phyloP scores from a whole-genome alignment of 495 filamentous ascomycete species.

The Neurospora sp. region DNA sequence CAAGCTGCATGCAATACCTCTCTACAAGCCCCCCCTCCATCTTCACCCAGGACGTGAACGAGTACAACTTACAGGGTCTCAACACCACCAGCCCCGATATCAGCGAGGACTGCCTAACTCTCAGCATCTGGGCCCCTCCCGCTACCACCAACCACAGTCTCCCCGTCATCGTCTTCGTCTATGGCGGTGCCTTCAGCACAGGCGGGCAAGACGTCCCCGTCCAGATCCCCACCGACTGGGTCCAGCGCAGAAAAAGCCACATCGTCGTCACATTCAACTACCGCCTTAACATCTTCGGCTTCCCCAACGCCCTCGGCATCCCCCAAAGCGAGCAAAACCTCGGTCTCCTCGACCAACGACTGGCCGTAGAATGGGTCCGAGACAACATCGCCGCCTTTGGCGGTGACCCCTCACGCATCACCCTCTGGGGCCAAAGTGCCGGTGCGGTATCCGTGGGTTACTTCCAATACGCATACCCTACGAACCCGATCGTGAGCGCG shows the following conservation, averaged over 20 bases:
- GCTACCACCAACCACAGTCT: conserved; percentile 7
- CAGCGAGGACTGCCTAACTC: conserved; percentile 47
- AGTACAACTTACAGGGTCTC: conserved; percentile 16
- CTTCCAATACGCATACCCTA: conserved; percentile 39
- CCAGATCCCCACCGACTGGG: conserved; percentile 26
- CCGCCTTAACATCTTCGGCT: conserved; percentile 56
- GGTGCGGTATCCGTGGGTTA: conserved; percentile 42
- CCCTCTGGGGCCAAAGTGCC: conserved; percentile 46
- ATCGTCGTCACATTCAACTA: conserved; percentile 58
- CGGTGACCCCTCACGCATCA: conserved; percentile 44
- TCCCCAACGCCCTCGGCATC: conserved; percentile 33
- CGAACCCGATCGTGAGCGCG: conserved; percentile 35
- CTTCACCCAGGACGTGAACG: conserved; percentile 12
- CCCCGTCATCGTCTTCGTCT: conserved; percentile 26
- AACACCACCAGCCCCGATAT: conserved; percentile 6
- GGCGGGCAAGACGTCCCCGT: conserved; percentile 17
- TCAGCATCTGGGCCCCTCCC: conserved; percentile 40
- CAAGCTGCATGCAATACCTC: conserved; percentile 17
- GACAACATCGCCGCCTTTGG: conserved; percentile 52
- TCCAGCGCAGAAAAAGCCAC: conserved; percentile 38
- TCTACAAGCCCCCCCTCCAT: conserved; percentile 3
- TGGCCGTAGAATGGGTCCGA: conserved; percentile 48
- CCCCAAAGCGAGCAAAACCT: conserved; percentile 37
- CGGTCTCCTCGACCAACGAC: conserved; percentile 53
- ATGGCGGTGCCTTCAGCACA: conserved; percentile 19